Percentiles rank a stretch among this genome's conserved stretches.
phyloP scores from a whole-genome alignment of 192 early-diverging fungal genomes.

The Rhizophagus clarus region DNA sequence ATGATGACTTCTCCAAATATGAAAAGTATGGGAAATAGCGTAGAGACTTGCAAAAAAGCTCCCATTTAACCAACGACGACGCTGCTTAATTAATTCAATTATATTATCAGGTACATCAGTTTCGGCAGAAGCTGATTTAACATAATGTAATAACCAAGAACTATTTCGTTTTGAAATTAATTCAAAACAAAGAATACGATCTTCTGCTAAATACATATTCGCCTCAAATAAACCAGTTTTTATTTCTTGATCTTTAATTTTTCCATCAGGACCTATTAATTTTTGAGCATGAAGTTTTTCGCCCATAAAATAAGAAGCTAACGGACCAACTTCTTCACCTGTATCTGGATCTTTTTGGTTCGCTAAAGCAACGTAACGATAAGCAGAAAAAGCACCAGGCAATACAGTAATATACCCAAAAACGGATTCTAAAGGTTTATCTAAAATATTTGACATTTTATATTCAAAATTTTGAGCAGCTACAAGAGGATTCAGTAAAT shows the following conservation, averaged over 20 bases:
- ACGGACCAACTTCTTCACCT: slow-evolving; percentile 51
- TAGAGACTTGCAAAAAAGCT: slow-evolving; percentile 93
- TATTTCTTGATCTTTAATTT: neutral
- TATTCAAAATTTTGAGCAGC: slow-evolving; percentile 74
- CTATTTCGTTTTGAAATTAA: slow-evolving; percentile 72
- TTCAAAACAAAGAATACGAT: slow-evolving; percentile 86
- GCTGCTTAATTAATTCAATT: slow-evolving; percentile 93
- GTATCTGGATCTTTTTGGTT: slow-evolving; percentile 48
- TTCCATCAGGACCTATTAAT: neutral
- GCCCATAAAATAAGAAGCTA: slow-evolving; percentile 78
- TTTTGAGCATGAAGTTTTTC: slow-evolving; percentile 49
- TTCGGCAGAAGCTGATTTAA: slow-evolving; percentile 69
- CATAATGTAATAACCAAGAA: slow-evolving; percentile 79
- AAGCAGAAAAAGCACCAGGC: slow-evolving; percentile 86
- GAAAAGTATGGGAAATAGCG: slow-evolving; percentile 74
- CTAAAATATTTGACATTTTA: slow-evolving; percentile 70
- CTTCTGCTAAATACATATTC: slow-evolving; percentile 87
- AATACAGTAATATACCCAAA: slow-evolving; percentile 89
- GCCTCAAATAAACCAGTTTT: slow-evolving; percentile 66
- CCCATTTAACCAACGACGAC: slow-evolving; percentile 96
- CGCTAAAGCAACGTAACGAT: slow-evolving; percentile 72
- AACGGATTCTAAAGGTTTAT: slow-evolving; percentile 76
- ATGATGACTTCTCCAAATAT: slow-evolving; percentile 80
- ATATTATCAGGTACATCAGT: slow-evolving; percentile 80
- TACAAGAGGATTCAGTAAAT: slow-evolving; percentile 58